Evolutionary conservation across 2,329 filamentous ascomycete genomes (phyloP).

Genomic region (Albophoma yamanashiensis): DNA sequence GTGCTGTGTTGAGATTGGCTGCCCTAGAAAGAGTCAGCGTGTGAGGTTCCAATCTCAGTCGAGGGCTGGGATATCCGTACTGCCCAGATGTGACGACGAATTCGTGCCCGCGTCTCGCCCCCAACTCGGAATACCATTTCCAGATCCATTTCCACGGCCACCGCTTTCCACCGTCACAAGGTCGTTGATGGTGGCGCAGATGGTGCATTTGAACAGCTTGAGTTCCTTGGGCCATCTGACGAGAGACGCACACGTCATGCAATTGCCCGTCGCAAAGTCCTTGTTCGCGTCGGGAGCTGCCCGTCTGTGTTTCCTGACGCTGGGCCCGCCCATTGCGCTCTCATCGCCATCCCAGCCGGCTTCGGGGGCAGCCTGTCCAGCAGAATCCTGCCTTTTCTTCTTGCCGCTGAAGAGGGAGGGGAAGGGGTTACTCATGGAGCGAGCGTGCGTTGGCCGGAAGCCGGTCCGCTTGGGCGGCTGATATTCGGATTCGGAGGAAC

Average conservation of each 20-base stretch:
- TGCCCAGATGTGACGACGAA: not conserved
- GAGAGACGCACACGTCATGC: constrained; percentile 75
- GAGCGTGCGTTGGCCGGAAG: constrained; percentile 14
- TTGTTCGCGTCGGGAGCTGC: constrained; percentile 29
- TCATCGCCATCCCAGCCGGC: constrained; percentile 14
- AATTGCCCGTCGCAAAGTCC: constrained; percentile 60
- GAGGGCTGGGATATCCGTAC: constrained; percentile 1
- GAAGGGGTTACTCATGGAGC: constrained; percentile 74
- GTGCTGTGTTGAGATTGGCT: constrained; percentile 21
- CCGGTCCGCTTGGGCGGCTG: constrained; percentile 14
- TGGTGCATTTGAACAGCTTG: constrained; percentile 68
- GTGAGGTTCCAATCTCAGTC: not conserved
- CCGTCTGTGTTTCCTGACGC: constrained; percentile 14
- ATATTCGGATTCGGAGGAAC: constrained; percentile 33
- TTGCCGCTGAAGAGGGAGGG: constrained; percentile 55
- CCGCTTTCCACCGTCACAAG: constrained; percentile 27
- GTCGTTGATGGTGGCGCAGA: constrained; percentile 80
- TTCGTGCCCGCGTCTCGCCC: constrained; percentile 12
- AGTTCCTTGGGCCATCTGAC: constrained; percentile 70
- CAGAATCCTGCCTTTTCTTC: constrained; percentile 40
- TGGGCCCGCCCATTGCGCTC: constrained; percentile 8
- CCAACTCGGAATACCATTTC: constrained; percentile 7
- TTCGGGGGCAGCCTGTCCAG: constrained; percentile 22
- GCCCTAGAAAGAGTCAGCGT: constrained; percentile 8
- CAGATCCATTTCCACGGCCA: constrained; percentile 11